A percentile compares a stretch with the other conserved stretches of the same genome.
Conservation (phyloP, 805 yeast genomes). For the Wickerhamomyces bisporus region DNA sequence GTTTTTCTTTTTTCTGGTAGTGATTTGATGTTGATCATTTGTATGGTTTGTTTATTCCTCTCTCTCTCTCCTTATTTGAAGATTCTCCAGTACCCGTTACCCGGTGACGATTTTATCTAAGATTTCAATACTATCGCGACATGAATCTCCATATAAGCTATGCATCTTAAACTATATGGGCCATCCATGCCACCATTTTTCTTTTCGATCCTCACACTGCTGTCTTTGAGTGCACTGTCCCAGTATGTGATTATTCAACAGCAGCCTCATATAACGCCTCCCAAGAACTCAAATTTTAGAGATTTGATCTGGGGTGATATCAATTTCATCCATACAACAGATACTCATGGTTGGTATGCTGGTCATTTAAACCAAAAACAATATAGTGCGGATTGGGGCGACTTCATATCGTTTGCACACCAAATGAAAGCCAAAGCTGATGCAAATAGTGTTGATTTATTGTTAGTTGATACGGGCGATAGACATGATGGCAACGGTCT, state of each 20-base stretch:
- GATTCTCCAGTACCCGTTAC: neutral
- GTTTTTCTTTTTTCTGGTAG: neutral
- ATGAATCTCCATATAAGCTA: too few relatives aligned
- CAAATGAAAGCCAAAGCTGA: conserved; percentile 45
- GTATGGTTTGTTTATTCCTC: too few relatives aligned
- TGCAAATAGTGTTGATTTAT: conserved; percentile 49
- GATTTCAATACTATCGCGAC: too few relatives aligned
- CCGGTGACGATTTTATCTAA: neutral
- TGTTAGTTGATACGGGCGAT: conserved; percentile 86
- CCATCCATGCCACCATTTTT: neutral
- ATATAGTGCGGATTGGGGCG: conserved; percentile 91
- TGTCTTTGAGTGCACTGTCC: conserved; percentile 1
- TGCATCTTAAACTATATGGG: neutral
- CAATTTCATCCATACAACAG: conserved; percentile 91
- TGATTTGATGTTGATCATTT: too few relatives aligned
- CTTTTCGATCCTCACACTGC: neutral
- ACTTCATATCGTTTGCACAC: conserved; percentile 63
- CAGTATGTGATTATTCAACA: conserved; percentile 14
- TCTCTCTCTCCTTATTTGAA: too few relatives aligned
- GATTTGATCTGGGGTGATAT: conserved; percentile 64
- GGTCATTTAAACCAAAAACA: conserved; percentile 79
- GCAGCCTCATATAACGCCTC: conserved; percentile 24
- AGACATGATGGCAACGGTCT: conserved; percentile 93
- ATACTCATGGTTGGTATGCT: conserved; percentile 95
- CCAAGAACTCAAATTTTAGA: conserved; percentile 37